phyloP scores from a whole-genome alignment of 2,329 filamentous ascomycete species.

The Arthrobotrys megalospora region DNA sequence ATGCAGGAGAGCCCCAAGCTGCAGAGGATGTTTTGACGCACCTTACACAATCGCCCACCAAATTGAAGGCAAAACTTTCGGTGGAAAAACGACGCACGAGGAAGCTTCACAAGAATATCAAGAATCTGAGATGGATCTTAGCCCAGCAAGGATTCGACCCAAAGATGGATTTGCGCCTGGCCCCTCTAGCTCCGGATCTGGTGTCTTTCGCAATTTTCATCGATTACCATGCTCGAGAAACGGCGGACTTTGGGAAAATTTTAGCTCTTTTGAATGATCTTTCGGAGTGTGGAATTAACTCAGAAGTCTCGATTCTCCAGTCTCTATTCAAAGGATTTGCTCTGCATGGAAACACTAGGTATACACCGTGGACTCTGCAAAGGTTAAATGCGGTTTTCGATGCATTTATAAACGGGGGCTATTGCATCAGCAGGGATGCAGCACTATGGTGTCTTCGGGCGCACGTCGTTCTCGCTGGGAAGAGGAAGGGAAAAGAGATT shows the following conservation, averaged over 20 bases:
- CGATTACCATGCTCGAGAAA: conserved; percentile 77
- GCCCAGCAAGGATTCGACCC: conserved; percentile 54
- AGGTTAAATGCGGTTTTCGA: conserved; percentile 79
- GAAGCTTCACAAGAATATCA: conserved; percentile 52
- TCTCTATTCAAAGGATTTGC: conserved; percentile 87
- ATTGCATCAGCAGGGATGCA: conserved; percentile 44
- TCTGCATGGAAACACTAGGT: conserved; percentile 76
- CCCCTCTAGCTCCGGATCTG: conserved; percentile 50
- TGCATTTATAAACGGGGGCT: conserved; percentile 72
- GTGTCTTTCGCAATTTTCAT: conserved; percentile 76
- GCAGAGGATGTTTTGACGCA: conserved; percentile 85
- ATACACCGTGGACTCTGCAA: conserved; percentile 80
- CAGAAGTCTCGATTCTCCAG: conserved; percentile 84
- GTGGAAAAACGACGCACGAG: conserved; percentile 9
- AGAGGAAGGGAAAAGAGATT: conserved; percentile 63
- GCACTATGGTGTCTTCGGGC: conserved; percentile 61
- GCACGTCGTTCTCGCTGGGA: conserved; percentile 64
- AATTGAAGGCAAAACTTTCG: conserved; percentile 4
- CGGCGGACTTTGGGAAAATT: conserved; percentile 81
- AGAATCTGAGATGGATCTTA: conserved; percentile 63
- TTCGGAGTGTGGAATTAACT: conserved; percentile 76
- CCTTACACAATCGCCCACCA: conserved; percentile 76
- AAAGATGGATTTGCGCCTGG: conserved; percentile 52
- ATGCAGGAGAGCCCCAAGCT: conserved; percentile 80
- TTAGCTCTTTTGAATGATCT: conserved; percentile 84